Conservation (phyloP, 2,329 filamentous ascomycete species). For the Scleromitrula shiraiana region DNA sequence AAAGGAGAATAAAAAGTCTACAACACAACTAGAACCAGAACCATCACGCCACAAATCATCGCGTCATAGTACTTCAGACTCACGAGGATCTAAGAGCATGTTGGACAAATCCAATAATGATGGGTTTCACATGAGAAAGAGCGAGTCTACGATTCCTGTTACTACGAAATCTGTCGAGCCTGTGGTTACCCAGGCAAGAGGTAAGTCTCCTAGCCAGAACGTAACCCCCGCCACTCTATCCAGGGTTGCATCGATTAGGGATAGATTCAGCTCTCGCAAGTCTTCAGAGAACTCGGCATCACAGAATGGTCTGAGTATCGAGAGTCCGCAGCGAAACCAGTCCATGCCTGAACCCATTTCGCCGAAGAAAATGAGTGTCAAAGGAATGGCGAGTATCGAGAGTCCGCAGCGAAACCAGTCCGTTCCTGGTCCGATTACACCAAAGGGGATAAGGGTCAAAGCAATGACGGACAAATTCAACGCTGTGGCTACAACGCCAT, state of each 20-base stretch:
- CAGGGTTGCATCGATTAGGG: conserved; percentile 7
- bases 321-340: neutral
- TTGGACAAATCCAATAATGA: neutral
- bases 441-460: conserved; percentile 19
- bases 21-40: neutral
- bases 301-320: neutral
- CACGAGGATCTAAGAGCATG: neutral
- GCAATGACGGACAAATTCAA: conserved; percentile 27
- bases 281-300: neutral
- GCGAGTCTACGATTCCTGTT: neutral
- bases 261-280: conserved; percentile 5
- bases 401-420: neutral
- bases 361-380: no score
- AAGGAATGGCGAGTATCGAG: no score
- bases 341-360: neutral
- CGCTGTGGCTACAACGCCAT: conserved; percentile 6
- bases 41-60: neutral
- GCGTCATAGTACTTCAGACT: neutral
- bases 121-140: neutral
- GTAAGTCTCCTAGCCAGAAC: neutral
- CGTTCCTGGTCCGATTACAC: neutral
- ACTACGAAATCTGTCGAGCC: neutral
- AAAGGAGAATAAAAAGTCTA: neutral
- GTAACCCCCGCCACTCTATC: conserved; percentile 1
- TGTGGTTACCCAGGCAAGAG: neutral